A percentile compares a stretch with the other conserved stretches of the same genome.
phyloP scores from a whole-genome alignment of 495 filamentous ascomycete species.

The Penicillium salamii region DNA sequence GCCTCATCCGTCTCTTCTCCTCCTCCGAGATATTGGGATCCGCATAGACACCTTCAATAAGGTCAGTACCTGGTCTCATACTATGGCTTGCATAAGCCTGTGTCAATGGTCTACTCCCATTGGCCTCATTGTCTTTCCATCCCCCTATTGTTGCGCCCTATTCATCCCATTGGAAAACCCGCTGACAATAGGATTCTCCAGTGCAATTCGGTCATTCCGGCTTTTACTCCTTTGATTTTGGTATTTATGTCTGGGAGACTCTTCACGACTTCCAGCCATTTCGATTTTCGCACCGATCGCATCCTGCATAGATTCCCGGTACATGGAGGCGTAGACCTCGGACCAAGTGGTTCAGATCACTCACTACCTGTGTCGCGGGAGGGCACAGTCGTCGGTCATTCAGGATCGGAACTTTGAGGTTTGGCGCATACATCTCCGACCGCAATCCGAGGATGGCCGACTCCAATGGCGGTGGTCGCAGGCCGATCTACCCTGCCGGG shows the following conservation, averaged over 20 bases:
- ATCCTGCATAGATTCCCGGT: conserved; percentile 25
- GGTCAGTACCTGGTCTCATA: conserved; percentile 8
- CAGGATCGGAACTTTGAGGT: conserved; percentile 11
- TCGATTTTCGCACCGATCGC: conserved; percentile 15
- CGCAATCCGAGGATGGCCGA: conserved; percentile 35
- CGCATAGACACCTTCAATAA: conserved; percentile 10
- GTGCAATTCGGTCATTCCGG: conserved; percentile 5
- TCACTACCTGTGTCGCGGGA: conserved; percentile 26
- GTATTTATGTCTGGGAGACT: conserved; percentile 1
- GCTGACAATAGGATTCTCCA: conserved; percentile 3
- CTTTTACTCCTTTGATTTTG: background rate
- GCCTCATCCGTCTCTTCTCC: conserved; percentile 9
- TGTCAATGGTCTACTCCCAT: background rate
- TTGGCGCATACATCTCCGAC: conserved; percentile 8
- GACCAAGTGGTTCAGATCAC: conserved; percentile 19
- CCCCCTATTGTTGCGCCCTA: conserved; percentile 6
- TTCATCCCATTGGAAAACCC: background rate
- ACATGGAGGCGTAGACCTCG: conserved; percentile 28
- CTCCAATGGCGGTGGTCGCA: conserved; percentile 29
- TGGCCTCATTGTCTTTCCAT: conserved; percentile 1
- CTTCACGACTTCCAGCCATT: conserved; percentile 10
- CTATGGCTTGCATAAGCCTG: background rate
- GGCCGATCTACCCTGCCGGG: conserved; percentile 36
- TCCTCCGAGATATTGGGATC: conserved; percentile 1
- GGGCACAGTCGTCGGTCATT: conserved; percentile 22